Percentiles rank a stretch among this genome's conserved stretches.
Evolutionary conservation across 495 filamentous ascomycete species (phyloP).

Genomic region (Bryoglossum gracile): DNA sequence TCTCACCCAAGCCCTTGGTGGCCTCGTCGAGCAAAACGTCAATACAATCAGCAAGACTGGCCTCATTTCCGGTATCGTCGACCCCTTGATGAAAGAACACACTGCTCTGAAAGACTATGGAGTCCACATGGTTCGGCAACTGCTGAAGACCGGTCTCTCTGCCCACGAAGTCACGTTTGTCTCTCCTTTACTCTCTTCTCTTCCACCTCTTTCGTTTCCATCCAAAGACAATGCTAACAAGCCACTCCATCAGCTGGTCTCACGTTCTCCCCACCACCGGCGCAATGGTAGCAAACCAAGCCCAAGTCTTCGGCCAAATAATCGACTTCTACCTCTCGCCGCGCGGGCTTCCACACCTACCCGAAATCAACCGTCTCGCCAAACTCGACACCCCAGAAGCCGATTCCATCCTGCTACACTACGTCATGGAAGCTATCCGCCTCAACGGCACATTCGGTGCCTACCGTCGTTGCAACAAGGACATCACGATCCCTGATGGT

Average conservation of each 20-base stretch:
- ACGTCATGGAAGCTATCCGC: slow-evolving; percentile 55
- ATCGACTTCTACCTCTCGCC: slow-evolving; percentile 69
- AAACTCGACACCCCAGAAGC: slow-evolving; percentile 39
- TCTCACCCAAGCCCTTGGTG: slow-evolving; percentile 52
- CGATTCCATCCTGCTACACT: slow-evolving; percentile 40
- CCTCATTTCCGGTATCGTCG: slow-evolving; percentile 44
- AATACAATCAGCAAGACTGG: slow-evolving; percentile 51
- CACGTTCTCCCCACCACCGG: slow-evolving; percentile 47
- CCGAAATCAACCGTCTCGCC: slow-evolving; percentile 52
- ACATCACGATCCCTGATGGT: slow-evolving; percentile 10
- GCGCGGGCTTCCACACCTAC: slow-evolving; percentile 41
- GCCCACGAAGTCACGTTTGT: slow-evolving; percentile 59
- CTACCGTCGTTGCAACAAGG: slow-evolving; percentile 40
- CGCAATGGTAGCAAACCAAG: slow-evolving; percentile 57
- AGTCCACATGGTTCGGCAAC: slow-evolving; percentile 54
- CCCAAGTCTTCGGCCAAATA: slow-evolving; percentile 53
- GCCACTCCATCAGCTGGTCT: not conserved
- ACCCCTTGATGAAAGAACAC: slow-evolving; percentile 28
- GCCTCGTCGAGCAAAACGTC: slow-evolving; percentile 53
- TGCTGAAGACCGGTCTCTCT: slow-evolving; percentile 56
- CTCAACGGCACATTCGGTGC: slow-evolving; percentile 54
- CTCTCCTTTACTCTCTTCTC: no score
- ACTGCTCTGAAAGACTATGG: slow-evolving; percentile 60
- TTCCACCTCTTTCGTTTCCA: no score
- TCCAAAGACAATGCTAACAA: no score